phyloP scores from a whole-genome alignment of 2,329 filamentous ascomycete species.

The Paracorniculantispora psalliotae region DNA sequence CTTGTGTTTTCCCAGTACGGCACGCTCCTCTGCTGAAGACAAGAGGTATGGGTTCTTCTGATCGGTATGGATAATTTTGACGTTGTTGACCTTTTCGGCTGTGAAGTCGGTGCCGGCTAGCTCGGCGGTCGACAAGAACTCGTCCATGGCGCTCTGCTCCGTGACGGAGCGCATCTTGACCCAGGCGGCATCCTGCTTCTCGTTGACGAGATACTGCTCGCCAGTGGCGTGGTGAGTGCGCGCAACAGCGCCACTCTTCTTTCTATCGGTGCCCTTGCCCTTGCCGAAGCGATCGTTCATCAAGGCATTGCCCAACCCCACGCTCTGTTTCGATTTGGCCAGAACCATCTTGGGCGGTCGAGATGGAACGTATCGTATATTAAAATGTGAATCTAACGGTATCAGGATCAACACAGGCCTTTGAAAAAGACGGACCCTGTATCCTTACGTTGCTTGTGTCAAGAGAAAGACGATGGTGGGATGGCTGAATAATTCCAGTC shows the following conservation, averaged over 20 bases:
- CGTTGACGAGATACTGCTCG: slow-evolving; percentile 88
- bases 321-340: slow-evolving; percentile 90
- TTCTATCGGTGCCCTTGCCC: slow-evolving; percentile 79
- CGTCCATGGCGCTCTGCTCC: slow-evolving; percentile 91
- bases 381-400: not conserved
- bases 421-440: not conserved
- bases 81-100: slow-evolving; percentile 96
- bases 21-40: slow-evolving; percentile 76
- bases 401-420: not conserved
- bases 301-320: slow-evolving; percentile 91
- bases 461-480: slow-evolving; percentile 17
- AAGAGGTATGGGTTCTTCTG: slow-evolving; percentile 94
- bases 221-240: slow-evolving; percentile 75
- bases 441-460: not conserved
- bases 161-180: slow-evolving; percentile 99
- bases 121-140: slow-evolving; percentile 93
- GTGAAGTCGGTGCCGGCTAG: slow-evolving; percentile 98
- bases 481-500: slow-evolving; percentile 35
- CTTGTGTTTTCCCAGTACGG: slow-evolving; percentile 73
- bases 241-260: slow-evolving; percentile 53
- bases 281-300: slow-evolving; percentile 99
- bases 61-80: slow-evolving; percentile 96
- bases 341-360: slow-evolving; percentile 44
- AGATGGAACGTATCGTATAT: slow-evolving; percentile 13
- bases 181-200: slow-evolving; percentile 86